These are phyloP conservation scores for Dendrocalamus latiflorus DNA, from an alignment of 202 grass and related monocot genomes.

Conservation along the genomic window DNA sequence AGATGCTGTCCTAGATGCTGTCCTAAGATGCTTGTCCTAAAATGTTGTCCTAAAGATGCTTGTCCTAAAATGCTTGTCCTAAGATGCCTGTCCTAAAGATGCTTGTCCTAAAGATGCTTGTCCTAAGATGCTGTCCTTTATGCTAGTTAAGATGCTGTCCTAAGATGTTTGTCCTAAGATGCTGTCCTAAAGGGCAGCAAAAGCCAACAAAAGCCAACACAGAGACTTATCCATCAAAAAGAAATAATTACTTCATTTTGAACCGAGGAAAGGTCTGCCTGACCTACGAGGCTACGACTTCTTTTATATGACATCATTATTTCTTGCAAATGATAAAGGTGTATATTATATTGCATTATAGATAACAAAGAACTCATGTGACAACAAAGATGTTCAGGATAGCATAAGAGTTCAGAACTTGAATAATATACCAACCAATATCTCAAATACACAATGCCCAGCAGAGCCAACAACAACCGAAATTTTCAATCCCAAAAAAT, in stretches of 20 bases:
- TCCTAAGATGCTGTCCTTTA: too few relatives aligned
- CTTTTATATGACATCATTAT: neutral
- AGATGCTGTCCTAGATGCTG: too few relatives aligned
- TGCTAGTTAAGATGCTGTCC: too few relatives aligned
- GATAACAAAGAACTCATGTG: neutral
- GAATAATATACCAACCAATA: neutral
- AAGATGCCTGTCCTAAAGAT: too few relatives aligned
- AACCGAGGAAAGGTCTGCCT: neutral
- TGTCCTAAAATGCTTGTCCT: too few relatives aligned
- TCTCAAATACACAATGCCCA: neutral
- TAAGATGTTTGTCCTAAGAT: too few relatives aligned
- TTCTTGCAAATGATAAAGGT: neutral
- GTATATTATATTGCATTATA: neutral
- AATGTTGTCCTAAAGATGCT: too few relatives aligned
- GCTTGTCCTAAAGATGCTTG: too few relatives aligned
- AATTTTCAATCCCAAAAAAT: neutral
- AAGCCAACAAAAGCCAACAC: too few relatives aligned
- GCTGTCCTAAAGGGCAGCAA: too few relatives aligned
- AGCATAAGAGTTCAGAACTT: neutral
- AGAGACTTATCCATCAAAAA: too few relatives aligned
- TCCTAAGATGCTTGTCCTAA: too few relatives aligned
- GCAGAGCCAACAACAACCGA: neutral
- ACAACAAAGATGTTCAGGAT: neutral
- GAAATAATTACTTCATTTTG: constrained; percentile 11
- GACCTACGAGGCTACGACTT: neutral